Evolutionary conservation across 2,329 filamentous ascomycete species (phyloP), one percentile per base, ranked within the genome.

Genomic region (Tolypocladium ovalisporum): DNA sequence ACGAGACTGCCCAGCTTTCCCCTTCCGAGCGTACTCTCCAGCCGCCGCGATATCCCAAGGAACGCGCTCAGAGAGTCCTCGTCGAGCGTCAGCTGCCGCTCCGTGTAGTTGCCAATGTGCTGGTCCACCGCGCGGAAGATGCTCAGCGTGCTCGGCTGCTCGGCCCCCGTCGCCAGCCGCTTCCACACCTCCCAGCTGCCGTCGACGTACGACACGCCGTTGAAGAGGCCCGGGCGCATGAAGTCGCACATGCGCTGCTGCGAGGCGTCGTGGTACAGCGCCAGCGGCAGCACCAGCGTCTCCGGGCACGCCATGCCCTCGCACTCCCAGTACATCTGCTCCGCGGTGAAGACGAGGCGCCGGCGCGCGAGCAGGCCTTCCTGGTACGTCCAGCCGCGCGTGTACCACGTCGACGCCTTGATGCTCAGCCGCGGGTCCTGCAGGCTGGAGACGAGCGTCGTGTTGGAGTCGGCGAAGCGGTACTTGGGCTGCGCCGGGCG

Each of bases 251-350:
- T 71, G 3, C 68, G 67, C 52, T 68, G 67, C 56, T 71, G 67
- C 2, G 66, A 65, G 54, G 58, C 57, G 27, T 71, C 66, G 52
- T 72, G 66, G 47, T 71, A 69, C n/a, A 65, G 63, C 9, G 66
- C 61, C 0, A 73, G 59, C 0, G 70, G 70, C 12, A 72, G 54
- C 1, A 68, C 61, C 1, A 72, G 59, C 3, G 68, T 67, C 55
- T 73, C 71, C 0, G 70, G 70, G 55, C 70, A 73, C 7, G 68
- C 65, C 71, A 73, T 72, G 52, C 69, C 69, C 47, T 66, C 70
- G 42, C 72, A 75, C 42, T 75, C 69, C 65, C 71, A 74, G 56
- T 72, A 74, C 64, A 72, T 70, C 57, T 74, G 70, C 37, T 69
- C 63, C n/a, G 70, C 65, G 6, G 72, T 73, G 37, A 75, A 75